These are phyloP conservation scores for Lophiotrema nucula DNA, from an alignment of 495 filamentous ascomycete species.

Conservation along the genomic window DNA sequence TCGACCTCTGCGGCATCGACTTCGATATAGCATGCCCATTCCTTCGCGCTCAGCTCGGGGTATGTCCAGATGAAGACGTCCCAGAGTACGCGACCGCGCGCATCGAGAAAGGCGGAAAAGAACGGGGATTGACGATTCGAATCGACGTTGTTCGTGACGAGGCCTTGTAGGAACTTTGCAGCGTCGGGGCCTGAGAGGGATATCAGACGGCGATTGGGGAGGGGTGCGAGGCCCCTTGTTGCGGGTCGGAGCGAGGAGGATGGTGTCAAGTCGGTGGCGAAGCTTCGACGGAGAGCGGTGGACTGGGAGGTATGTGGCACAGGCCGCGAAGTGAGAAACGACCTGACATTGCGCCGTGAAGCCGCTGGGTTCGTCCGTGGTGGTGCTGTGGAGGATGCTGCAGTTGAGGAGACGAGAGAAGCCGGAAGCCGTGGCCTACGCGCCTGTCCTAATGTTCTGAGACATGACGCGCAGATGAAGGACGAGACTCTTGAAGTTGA, in stretches of 20 bases:
- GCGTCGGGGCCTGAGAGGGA: conserved; percentile 75
- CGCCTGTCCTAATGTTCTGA: too few species aligned
- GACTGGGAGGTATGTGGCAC: background rate
- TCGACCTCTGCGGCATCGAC: conserved; percentile 66
- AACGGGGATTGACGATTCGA: conserved; percentile 43
- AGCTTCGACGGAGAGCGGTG: background rate
- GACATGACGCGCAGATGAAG: too few species aligned
- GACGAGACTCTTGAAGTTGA: too few species aligned
- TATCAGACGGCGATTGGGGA: conserved; percentile 74
- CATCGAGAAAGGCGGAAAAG: conserved; percentile 83
- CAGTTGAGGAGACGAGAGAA: too few species aligned
- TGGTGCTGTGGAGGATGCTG: background rate
- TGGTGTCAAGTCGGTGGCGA: conserved; percentile 2
- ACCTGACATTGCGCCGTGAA: background rate
- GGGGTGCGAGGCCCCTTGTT: conserved; percentile 48
- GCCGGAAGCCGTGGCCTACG: background rate
- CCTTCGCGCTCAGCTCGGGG: conserved; percentile 28
- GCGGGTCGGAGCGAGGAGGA: conserved; percentile 40
- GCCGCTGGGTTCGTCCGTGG: background rate
- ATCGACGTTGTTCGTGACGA: conserved; percentile 74
- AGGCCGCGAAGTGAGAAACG: too few species aligned
- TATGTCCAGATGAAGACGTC: conserved; percentile 84
- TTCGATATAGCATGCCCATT: conserved; percentile 74
- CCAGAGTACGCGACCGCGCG: conserved; percentile 76
- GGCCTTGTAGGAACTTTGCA: conserved; percentile 79